A percentile compares a stretch with the other conserved stretches of the same genome.
Evolutionary conservation across 2,329 filamentous ascomycete genomes (phyloP).

Genomic region (Pyrenophora tritici-repentis): DNA sequence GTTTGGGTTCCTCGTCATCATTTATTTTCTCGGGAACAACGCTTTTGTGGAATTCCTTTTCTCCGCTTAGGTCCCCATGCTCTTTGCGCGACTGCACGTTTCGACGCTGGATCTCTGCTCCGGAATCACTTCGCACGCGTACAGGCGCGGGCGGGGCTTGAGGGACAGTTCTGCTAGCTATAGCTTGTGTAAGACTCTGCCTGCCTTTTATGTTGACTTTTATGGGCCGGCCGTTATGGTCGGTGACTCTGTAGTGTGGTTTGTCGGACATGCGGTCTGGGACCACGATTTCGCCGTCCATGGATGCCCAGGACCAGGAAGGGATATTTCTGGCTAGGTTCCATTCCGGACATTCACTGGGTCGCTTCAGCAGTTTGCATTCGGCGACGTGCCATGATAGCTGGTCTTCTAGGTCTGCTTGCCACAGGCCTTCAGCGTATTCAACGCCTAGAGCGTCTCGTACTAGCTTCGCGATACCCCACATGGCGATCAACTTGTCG

Average conservation of each 20-base stretch:
- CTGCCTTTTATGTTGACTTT: slow-evolving; percentile 17
- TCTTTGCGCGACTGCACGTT: slow-evolving; percentile 2
- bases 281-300: slow-evolving; percentile 23
- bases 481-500: slow-evolving; percentile 34
- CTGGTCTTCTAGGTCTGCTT: slow-evolving; percentile 31
- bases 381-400: slow-evolving; percentile 30
- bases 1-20: slow-evolving; percentile 18
- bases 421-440: slow-evolving; percentile 33
- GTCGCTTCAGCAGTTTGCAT: slow-evolving; percentile 12
- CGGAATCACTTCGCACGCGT: slow-evolving; percentile 19
- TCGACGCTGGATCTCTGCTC: slow-evolving; percentile 9
- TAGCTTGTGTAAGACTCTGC: background rate
- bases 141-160: slow-evolving; percentile 3
- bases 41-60: background rate
- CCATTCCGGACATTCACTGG: slow-evolving; percentile 7
- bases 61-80: background rate
- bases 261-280: slow-evolving; percentile 19
- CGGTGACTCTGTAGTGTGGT: slow-evolving; percentile 17
- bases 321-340: slow-evolving; percentile 19
- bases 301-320: slow-evolving; percentile 32
- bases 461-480: slow-evolving; percentile 37
- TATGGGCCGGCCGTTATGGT: slow-evolving; percentile 18
- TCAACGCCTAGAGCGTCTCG: slow-evolving; percentile 23
- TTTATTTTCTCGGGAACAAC: slow-evolving; percentile 1
- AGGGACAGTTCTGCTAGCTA: slow-evolving; percentile 3